Conservation (phyloP, 352 stramenopile genomes). For the Thraustotheca clavata region DNA sequence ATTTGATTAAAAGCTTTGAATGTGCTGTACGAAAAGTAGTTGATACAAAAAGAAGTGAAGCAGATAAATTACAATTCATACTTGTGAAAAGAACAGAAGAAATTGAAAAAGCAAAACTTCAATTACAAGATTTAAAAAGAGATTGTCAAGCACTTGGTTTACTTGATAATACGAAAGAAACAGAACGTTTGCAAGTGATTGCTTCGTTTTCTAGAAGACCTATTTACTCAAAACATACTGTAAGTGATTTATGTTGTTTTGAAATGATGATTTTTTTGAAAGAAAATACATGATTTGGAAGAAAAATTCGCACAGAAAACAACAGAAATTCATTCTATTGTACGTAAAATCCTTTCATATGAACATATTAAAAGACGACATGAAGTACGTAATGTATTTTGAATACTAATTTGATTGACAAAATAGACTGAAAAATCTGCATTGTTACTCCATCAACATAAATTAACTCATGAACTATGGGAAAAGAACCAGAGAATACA, state of each 20-base stretch:
- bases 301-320: slow-evolving; percentile 46
- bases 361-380: slow-evolving; percentile 78
- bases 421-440: slow-evolving; percentile 44
- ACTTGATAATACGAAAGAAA: slow-evolving; percentile 21
- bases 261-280: neutral
- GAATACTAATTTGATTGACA: neutral
- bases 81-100: slow-evolving; percentile 63
- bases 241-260: neutral
- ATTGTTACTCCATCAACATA: slow-evolving; percentile 41
- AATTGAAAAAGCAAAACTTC: slow-evolving; percentile 44
- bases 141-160: slow-evolving; percentile 55
- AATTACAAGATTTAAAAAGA: slow-evolving; percentile 68
- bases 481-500: slow-evolving; percentile 59
- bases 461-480: slow-evolving; percentile 49
- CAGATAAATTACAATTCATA: slow-evolving; percentile 60
- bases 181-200: slow-evolving; percentile 55
- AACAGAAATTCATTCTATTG: slow-evolving; percentile 49
- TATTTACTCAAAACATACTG: slow-evolving; percentile 74
- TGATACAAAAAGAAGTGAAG: slow-evolving; percentile 65
- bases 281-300: slow-evolving; percentile 68
- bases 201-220: slow-evolving; percentile 61
- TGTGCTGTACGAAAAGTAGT: slow-evolving; percentile 69
- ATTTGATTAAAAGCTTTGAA: slow-evolving; percentile 70
- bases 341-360: slow-evolving; percentile 51
- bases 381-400: slow-evolving; percentile 32